A percentile compares a stretch with the other conserved stretches of the same genome.
Conservation (phyloP, 257 asterid species). For the Solanum infundibuliforme region DNA sequence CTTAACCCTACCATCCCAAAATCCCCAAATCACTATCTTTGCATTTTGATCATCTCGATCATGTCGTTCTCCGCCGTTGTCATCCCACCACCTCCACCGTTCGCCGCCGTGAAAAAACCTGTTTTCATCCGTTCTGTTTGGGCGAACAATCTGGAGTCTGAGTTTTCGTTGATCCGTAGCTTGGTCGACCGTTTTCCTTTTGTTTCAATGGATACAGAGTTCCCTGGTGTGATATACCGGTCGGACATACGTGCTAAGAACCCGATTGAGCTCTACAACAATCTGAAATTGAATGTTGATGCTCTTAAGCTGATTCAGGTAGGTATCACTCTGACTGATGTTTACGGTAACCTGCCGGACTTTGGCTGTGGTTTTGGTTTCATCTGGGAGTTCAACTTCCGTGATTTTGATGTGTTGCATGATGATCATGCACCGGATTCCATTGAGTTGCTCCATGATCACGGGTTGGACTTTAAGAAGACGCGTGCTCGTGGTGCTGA, state of each 20-base stretch:
- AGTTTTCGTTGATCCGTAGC: constrained; percentile 38
- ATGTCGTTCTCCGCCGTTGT: constrained; percentile 2
- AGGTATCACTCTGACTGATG: constrained; percentile 63
- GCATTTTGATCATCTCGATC: neutral
- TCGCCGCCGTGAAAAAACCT: constrained; percentile 5
- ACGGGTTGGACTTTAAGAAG: constrained; percentile 46
- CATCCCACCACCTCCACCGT: constrained; percentile 3
- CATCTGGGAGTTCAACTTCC: constrained; percentile 73
- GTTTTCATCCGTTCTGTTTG: constrained; percentile 52
- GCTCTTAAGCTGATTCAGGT: constrained; percentile 68
- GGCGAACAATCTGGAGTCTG: constrained; percentile 40
- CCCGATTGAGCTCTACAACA: constrained; percentile 42
- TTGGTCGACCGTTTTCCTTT: constrained; percentile 35
- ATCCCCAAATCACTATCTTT: neutral
- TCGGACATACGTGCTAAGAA: constrained; percentile 21
- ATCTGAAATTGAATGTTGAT: constrained; percentile 61
- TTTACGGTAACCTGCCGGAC: constrained; percentile 52
- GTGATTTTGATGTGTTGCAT: constrained; percentile 44
- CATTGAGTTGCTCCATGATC: constrained; percentile 49
- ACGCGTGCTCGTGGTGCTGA: constrained; percentile 33
- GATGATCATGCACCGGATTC: constrained; percentile 53
- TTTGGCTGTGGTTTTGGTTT: constrained; percentile 25
- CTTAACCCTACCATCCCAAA: neutral
- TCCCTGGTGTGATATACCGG: constrained; percentile 59
- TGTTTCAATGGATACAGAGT: constrained; percentile 72